phyloP scores from a whole-genome alignment of 345 rosid species.

The Linum usitatissimum region DNA sequence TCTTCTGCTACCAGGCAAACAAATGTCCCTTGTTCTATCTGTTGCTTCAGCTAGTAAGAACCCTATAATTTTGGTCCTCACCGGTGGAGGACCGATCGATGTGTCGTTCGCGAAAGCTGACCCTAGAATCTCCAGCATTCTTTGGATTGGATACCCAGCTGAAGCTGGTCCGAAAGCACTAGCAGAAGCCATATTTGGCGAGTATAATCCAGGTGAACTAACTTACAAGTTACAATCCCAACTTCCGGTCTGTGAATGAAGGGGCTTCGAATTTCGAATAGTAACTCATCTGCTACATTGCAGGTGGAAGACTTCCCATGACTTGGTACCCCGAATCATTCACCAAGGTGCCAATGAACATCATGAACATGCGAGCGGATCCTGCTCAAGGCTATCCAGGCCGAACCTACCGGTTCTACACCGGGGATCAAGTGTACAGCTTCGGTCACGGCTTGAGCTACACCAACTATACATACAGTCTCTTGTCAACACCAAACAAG shows the following conservation, averaged over 20 bases:
- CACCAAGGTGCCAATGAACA: constrained; percentile 58
- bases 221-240: background rate
- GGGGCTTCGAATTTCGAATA: background rate
- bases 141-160: constrained; percentile 93
- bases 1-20: constrained; percentile 88
- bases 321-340: constrained; percentile 91
- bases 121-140: constrained; percentile 52
- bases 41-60: constrained; percentile 51
- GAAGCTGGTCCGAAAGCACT: constrained; percentile 86
- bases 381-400: constrained; percentile 68
- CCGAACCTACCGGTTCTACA: constrained; percentile 81
- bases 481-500: constrained; percentile 47
- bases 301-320: constrained; percentile 87
- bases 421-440: constrained; percentile 45
- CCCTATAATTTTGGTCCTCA: constrained; percentile 74
- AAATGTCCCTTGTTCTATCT: constrained; percentile 51
- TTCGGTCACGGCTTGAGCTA: constrained; percentile 87
- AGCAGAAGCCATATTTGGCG: constrained; percentile 69
- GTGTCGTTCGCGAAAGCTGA: constrained; percentile 57
- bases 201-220: constrained; percentile 64
- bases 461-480: constrained; percentile 41
- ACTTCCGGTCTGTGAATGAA: background rate
- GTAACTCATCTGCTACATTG: background rate
- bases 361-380: constrained; percentile 83
- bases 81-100: constrained; percentile 93